These are phyloP conservation scores for Spinacia oleracea DNA, from an alignment of 179 eudicot species.

Conservation along the genomic window DNA sequence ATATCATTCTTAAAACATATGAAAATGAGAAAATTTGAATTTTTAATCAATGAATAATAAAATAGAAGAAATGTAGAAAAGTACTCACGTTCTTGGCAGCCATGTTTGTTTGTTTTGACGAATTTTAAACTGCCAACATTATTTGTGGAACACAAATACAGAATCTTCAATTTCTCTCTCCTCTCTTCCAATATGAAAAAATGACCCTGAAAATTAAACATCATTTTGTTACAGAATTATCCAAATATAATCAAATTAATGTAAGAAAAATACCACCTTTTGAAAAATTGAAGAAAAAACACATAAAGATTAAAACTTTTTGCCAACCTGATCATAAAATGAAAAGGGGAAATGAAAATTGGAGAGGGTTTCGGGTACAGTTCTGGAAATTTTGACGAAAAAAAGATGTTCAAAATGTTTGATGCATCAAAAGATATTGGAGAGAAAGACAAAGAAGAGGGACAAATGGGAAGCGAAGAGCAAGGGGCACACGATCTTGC, in stretches of 20 bases:
- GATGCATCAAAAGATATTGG: neutral
- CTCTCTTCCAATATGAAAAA: neutral
- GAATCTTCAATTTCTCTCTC: constrained; percentile 1
- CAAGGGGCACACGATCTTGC: constrained; percentile 21
- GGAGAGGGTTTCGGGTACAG: neutral
- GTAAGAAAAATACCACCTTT: neutral
- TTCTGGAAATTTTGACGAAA: neutral
- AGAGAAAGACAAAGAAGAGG: neutral
- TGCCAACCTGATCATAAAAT: neutral
- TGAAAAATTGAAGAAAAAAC: neutral
- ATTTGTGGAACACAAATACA: constrained; percentile 2
- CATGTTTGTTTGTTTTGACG: constrained; percentile 4
- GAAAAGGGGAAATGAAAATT: neutral
- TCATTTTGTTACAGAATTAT: neutral
- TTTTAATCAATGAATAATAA: neutral
- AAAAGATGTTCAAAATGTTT: no score
- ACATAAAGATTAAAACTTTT: constrained; percentile 21
- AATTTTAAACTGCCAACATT: constrained; percentile 10
- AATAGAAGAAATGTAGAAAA: neutral
- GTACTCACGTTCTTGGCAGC: constrained; percentile 27
- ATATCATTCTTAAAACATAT: neutral
- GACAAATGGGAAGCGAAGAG: constrained; percentile 1
- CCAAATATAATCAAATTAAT: neutral
- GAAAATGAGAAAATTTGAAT: neutral
- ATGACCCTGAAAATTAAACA: constrained; percentile 9